Evolutionary conservation across 805 yeast genomes (phyloP).

Genomic region (Ogataea paraovalis): DNA sequence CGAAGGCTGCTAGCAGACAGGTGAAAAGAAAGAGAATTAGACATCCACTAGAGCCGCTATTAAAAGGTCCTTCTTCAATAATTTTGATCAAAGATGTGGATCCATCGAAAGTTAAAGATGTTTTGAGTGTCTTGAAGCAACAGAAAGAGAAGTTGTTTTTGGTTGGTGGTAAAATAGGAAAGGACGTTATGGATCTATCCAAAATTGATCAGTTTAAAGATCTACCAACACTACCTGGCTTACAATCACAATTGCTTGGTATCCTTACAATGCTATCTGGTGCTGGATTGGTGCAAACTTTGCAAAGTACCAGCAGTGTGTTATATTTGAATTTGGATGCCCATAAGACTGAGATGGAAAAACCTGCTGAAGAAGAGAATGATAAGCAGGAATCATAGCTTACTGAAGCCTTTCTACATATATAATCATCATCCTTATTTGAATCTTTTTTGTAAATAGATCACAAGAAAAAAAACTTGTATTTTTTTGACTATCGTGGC

Average conservation of each 20-base stretch:
- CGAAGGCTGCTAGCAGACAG: slow-evolving; percentile 40
- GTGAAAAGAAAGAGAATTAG: slow-evolving; percentile 37
- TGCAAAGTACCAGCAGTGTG: slow-evolving; percentile 62
- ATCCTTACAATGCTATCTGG: slow-evolving; percentile 82
- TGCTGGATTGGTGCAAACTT: slow-evolving; percentile 79
- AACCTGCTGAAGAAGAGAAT: slow-evolving; percentile 1
- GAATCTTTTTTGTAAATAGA: neutral
- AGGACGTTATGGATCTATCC: slow-evolving; percentile 45
- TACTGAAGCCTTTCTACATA: too few species aligned
- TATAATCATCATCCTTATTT: neutral
- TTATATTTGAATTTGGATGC: slow-evolving; percentile 74
- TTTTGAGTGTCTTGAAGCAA: slow-evolving; percentile 56
- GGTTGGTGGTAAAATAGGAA: slow-evolving; percentile 82
- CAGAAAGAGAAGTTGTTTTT: slow-evolving; percentile 72
- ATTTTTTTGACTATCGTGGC: too few species aligned
- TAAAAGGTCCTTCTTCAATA: slow-evolving; percentile 84
- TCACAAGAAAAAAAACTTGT: neutral
- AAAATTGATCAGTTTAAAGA: slow-evolving; percentile 63
- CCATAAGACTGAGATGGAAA: slow-evolving; percentile 36
- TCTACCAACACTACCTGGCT: slow-evolving; percentile 64
- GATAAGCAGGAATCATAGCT: neutral
- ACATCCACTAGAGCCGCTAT: slow-evolving; percentile 69
- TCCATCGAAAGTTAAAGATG: slow-evolving; percentile 61
- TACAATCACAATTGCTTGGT: slow-evolving; percentile 82
- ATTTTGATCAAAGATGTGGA: slow-evolving; percentile 64